Base-by-base conservation (phyloP, 2,329 filamentous ascomycete species). In the Fusarium sp. region DNA sequence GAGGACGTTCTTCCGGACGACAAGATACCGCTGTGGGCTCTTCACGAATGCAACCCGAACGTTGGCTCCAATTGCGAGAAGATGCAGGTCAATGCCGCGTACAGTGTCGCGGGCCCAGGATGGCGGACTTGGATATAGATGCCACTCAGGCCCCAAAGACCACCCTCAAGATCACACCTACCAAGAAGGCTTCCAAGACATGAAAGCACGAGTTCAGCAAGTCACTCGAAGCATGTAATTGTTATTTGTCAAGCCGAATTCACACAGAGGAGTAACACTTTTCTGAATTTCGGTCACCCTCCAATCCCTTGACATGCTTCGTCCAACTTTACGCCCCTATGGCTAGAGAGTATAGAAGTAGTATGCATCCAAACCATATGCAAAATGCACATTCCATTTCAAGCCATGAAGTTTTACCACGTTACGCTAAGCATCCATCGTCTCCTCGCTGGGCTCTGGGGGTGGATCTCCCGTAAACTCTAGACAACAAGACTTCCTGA, bases 401-500 rank as follows among this genome's bases (percentile, higher is more conserved):
- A 67, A 7, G 14, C 37, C 64, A 20, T 60, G 58, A 2, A 35
- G 8, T 2, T 43, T 56, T 0, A 43, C 32, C 13, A 50, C 23
- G 1, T 59, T 23, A 10, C 25, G 57, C 68, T 52, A 71, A 50
- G 23, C n/a, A 18, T 39, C 25, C 5, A 67, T 6, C 0, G 32
- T 23, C 37, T 64, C 45, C 2, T 71, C 52, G 7, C 45, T 72
- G 8, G 34, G 63, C 18, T 67, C 37, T 16, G 50, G 68, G 4
- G 43, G 13, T 6, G 63, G 69, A 1, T 37, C 30, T 2, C 41
- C 45, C n/a, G 41, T 23, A 34, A 71, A 60, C 16, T 71, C 69
- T 6, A 71, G 41, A 39, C 57, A 63, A 2, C 35, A 63, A 2
- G 63, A 58, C 30, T 43, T 20, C 6, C 25, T 4, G 4, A 30